Conservation (phyloP, 805 yeast species). For the Wickerhamiella allomyrinae region DNA sequence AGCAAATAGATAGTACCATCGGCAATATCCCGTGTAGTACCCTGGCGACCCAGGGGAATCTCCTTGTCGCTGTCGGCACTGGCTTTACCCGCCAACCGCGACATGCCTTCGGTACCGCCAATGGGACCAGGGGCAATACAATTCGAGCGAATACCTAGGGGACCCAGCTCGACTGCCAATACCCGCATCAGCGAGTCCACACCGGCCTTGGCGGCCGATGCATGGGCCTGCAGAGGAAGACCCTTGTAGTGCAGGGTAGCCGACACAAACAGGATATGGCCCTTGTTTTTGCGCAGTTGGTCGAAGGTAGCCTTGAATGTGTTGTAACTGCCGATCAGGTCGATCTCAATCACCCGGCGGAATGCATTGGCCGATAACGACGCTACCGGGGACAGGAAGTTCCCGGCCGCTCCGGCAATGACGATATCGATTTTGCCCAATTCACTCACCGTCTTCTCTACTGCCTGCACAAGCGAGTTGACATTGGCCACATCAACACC, state of each 20-base stretch:
- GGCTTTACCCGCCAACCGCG: slow-evolving; percentile 37
- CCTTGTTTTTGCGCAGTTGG: slow-evolving; percentile 49
- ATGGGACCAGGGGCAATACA: slow-evolving; percentile 86
- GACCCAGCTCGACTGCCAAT: slow-evolving; percentile 80
- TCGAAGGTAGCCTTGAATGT: slow-evolving; percentile 68
- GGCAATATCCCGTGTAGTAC: slow-evolving; percentile 67
- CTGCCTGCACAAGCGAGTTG: slow-evolving; percentile 45
- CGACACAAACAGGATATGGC: slow-evolving; percentile 59
- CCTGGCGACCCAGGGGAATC: slow-evolving; percentile 39
- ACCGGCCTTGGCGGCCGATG: slow-evolving; percentile 90
- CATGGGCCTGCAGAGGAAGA: slow-evolving; percentile 74
- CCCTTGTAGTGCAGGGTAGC: slow-evolving; percentile 86
- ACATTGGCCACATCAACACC: slow-evolving; percentile 64
- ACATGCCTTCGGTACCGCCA: slow-evolving; percentile 69
- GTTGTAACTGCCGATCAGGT: slow-evolving; percentile 76
- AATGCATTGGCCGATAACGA: slow-evolving; percentile 72
- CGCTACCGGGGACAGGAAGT: slow-evolving; percentile 66
- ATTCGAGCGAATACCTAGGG: slow-evolving; percentile 67
- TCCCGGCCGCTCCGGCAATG: slow-evolving; percentile 92
- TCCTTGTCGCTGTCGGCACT: slow-evolving; percentile 26
- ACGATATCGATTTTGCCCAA: slow-evolving; percentile 73
- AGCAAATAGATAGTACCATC: slow-evolving; percentile 69
- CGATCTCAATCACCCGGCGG: slow-evolving; percentile 73
- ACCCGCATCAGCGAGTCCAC: slow-evolving; percentile 73
- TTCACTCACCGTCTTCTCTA: slow-evolving; percentile 41